Evolutionary conservation across 1,139 yeast species (phyloP).

Genomic region (Maudiozyma humilis): DNA sequence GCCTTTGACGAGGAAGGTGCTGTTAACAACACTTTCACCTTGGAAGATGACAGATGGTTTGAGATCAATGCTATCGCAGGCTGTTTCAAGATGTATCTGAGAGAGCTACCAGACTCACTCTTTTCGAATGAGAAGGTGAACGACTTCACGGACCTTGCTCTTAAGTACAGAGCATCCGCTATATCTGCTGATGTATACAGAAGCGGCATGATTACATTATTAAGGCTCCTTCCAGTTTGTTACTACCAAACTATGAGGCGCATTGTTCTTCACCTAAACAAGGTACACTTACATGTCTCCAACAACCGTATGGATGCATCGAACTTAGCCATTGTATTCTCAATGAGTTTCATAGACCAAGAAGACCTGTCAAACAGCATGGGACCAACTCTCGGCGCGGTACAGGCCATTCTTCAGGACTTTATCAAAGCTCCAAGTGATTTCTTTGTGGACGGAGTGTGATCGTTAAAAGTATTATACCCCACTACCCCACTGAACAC

Average conservation of each 20-base stretch:
- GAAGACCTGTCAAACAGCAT: slow-evolving; percentile 35
- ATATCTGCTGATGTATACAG: slow-evolving; percentile 18
- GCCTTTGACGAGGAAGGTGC: slow-evolving; percentile 69
- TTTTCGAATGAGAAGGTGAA: slow-evolving; percentile 54
- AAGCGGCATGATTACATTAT: slow-evolving; percentile 33
- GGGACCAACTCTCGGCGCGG: slow-evolving; percentile 38
- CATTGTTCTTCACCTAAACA: slow-evolving; percentile 60
- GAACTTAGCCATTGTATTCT: slow-evolving; percentile 69
- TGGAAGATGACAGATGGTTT: slow-evolving; percentile 60
- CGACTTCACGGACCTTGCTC: slow-evolving; percentile 38
- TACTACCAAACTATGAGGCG: slow-evolving; percentile 64
- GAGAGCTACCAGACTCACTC: slow-evolving; percentile 86
- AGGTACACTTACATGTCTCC: slow-evolving; percentile 51
- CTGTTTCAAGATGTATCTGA: slow-evolving; percentile 71
- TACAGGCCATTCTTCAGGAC: slow-evolving; percentile 34
- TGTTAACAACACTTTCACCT: slow-evolving; percentile 39
- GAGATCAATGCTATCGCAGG: slow-evolving; percentile 89
- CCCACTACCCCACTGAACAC: too few relatives aligned
- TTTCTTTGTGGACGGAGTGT: slow-evolving; percentile 12
- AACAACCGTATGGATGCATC: slow-evolving; percentile 71
- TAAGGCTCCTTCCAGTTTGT: slow-evolving; percentile 47
- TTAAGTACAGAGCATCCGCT: slow-evolving; percentile 27
- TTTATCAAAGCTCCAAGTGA: slow-evolving; percentile 33
- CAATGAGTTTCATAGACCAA: slow-evolving; percentile 47
- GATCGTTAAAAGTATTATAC: too few relatives aligned